These are phyloP conservation scores for Arachnomyces sp. DNA, from an alignment of 2,329 filamentous ascomycete species.

Conservation along the genomic window DNA sequence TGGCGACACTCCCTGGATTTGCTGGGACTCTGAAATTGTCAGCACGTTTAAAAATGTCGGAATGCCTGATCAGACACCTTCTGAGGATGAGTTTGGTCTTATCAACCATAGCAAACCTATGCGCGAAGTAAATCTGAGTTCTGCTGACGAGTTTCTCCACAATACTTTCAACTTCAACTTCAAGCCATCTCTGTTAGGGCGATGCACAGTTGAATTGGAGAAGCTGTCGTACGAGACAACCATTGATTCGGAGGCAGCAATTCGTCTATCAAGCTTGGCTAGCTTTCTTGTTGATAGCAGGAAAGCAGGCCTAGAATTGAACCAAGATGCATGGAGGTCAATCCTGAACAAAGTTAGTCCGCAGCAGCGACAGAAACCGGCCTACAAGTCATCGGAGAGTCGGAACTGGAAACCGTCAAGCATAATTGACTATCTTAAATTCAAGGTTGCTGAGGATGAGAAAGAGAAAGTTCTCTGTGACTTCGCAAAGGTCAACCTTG, in stretches of 20 bases:
- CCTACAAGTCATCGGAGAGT: slow-evolving; percentile 27
- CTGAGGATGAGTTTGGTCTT: slow-evolving; percentile 42
- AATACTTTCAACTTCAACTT: slow-evolving; percentile 43
- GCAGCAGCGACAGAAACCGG: slow-evolving; percentile 22
- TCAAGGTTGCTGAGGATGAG: slow-evolving; percentile 30
- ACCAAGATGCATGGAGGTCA: slow-evolving; percentile 30
- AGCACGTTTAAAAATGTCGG: slow-evolving; percentile 46
- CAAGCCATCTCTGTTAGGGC: slow-evolving; percentile 42
- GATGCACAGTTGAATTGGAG: slow-evolving; percentile 45
- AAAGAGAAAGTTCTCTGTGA: slow-evolving; percentile 22
- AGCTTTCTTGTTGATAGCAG: slow-evolving; percentile 40
- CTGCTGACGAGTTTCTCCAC: slow-evolving; percentile 33
- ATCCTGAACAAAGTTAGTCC: slow-evolving; percentile 29
- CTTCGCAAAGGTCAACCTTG: slow-evolving; percentile 23
- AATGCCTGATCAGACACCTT: slow-evolving; percentile 29
- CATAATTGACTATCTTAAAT: slow-evolving; percentile 40
- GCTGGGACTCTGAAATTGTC: slow-evolving; percentile 51
- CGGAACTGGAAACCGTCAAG: slow-evolving; percentile 22
- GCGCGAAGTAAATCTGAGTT: slow-evolving; percentile 25
- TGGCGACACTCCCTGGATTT: slow-evolving; percentile 54
- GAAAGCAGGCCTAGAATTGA: slow-evolving; percentile 38
- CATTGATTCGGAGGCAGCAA: slow-evolving; percentile 26
- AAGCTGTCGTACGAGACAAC: slow-evolving; percentile 46
- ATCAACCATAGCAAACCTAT: slow-evolving; percentile 37
- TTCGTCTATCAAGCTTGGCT: slow-evolving; percentile 34